Evolutionary conservation across 306 rosid genomes (phyloP).

Genomic region (Vigna hirtella): DNA sequence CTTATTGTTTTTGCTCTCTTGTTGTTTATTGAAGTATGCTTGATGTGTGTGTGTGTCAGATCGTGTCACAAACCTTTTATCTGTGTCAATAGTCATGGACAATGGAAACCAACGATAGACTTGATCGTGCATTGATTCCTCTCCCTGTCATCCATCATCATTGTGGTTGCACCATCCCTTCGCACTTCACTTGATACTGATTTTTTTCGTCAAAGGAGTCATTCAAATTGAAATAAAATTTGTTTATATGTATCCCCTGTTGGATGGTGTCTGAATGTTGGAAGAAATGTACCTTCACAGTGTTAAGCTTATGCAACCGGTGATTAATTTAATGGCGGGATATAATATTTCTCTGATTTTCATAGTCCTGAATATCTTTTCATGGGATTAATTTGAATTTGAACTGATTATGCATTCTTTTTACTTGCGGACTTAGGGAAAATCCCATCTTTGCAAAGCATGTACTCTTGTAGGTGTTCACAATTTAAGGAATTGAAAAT

Average conservation of each 20-base stretch:
- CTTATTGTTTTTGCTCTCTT: constrained; percentile 25
- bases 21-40: constrained; percentile 19
- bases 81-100: constrained; percentile 7
- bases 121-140: constrained; percentile 51
- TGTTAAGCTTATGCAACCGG: neutral
- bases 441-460: neutral
- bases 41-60: constrained; percentile 50
- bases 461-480: constrained; percentile 24
- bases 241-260: neutral
- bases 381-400: constrained; percentile 9
- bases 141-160: constrained; percentile 7
- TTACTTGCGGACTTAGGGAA: constrained; percentile 5
- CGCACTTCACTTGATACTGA: constrained; percentile 27
- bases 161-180: constrained; percentile 31
- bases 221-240: constrained; percentile 12
- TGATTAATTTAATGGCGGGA: constrained; percentile 20
- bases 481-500: neutral
- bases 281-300: constrained; percentile 39
- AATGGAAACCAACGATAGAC: constrained; percentile 11
- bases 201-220: constrained; percentile 1
- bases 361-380: constrained; percentile 30
- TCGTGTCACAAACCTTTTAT: constrained; percentile 50
- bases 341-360: constrained; percentile 26
- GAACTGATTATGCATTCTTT: constrained; percentile 11
- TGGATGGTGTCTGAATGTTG: constrained; percentile 37